These are phyloP conservation scores for Talaromyces sp. DNA, from an alignment of 2,329 filamentous ascomycete genomes.

Conservation along the genomic window DNA sequence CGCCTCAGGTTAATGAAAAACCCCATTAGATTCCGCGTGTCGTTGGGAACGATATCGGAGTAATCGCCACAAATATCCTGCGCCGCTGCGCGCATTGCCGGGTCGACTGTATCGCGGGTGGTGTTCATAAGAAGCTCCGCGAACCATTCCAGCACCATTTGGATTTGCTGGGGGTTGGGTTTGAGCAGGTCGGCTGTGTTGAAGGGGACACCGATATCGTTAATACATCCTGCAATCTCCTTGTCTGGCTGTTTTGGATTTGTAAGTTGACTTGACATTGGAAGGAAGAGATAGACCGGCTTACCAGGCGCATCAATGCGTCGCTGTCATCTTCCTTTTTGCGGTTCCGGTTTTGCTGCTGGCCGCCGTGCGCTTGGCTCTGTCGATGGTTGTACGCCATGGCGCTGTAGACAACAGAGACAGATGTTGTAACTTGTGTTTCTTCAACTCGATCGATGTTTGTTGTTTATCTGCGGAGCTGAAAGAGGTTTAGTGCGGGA, in stretches of 20 bases:
- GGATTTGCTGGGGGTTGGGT: slow-evolving; percentile 88
- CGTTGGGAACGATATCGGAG: slow-evolving; percentile 74
- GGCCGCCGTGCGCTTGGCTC: slow-evolving; percentile 45
- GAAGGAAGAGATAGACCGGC: slow-evolving; percentile 12
- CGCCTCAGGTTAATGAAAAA: slow-evolving; percentile 83
- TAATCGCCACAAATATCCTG: slow-evolving; percentile 82
- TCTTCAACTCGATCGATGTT: slow-evolving; percentile 1
- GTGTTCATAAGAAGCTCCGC: slow-evolving; percentile 90
- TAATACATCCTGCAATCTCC: slow-evolving; percentile 96
- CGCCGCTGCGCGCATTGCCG: slow-evolving; percentile 87
- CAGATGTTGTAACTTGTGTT: neutral
- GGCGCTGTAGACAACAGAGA: neutral
- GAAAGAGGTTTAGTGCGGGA: slow-evolving; percentile 29
- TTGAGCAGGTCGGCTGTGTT: slow-evolving; percentile 82
- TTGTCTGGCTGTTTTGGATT: slow-evolving; percentile 48
- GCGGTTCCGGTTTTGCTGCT: slow-evolving; percentile 43
- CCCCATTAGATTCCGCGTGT: slow-evolving; percentile 91
- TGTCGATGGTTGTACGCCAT: slow-evolving; percentile 51
- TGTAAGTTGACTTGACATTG: slow-evolving; percentile 6
- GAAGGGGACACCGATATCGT: slow-evolving; percentile 90
- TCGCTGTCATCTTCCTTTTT: slow-evolving; percentile 56
- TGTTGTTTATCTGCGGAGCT: slow-evolving; percentile 27
- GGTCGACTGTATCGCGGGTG: slow-evolving; percentile 87
- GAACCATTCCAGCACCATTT: slow-evolving; percentile 98
- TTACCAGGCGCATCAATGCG: slow-evolving; percentile 54